These are phyloP conservation scores for Exobasidium cylindrosporum DNA, from an alignment of 1,284 basidiomycete genomes.

Conservation along the genomic window DNA sequence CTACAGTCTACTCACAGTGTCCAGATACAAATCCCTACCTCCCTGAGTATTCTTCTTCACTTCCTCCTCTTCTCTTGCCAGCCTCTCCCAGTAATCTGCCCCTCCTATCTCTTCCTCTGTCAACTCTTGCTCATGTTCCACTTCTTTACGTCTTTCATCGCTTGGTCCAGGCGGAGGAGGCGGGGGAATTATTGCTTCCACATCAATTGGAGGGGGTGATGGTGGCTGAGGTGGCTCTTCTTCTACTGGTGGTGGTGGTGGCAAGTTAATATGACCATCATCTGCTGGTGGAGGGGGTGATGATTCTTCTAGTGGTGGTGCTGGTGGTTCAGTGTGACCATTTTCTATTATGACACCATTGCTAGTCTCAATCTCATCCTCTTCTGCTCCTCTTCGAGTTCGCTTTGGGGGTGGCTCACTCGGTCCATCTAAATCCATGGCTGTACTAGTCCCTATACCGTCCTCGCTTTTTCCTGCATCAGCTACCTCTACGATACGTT, in stretches of 20 bases:
- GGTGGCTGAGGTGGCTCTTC: constrained; percentile 11
- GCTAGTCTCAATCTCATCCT: not conserved
- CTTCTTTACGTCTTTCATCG: constrained; percentile 18
- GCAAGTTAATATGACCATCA: not conserved
- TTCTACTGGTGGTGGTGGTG: not conserved
- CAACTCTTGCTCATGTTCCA: constrained; percentile 16
- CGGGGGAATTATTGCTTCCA: constrained; percentile 22
- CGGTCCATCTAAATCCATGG: not conserved
- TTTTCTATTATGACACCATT: not conserved
- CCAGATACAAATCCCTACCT: constrained; percentile 86
- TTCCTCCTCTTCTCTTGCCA: constrained; percentile 46
- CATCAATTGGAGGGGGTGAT: constrained; percentile 19
- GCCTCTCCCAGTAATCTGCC: constrained; percentile 41
- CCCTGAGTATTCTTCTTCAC: constrained; percentile 40
- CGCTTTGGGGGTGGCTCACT: not conserved
- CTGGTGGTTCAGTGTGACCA: not conserved
- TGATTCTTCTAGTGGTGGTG: not conserved
- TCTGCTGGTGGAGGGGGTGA: not conserved
- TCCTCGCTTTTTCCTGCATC: not conserved
- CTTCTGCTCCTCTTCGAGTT: not conserved
- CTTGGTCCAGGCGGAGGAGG: constrained; percentile 26
- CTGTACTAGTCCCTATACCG: not conserved
- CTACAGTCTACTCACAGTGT: constrained; percentile 75
- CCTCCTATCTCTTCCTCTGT: constrained; percentile 27
- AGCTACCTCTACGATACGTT: not conserved